A percentile compares a stretch with the other conserved stretches of the same genome.
Evolutionary conservation across 2,329 filamentous ascomycete genomes (phyloP).

Genomic region (Ophiostoma australiae): DNA sequence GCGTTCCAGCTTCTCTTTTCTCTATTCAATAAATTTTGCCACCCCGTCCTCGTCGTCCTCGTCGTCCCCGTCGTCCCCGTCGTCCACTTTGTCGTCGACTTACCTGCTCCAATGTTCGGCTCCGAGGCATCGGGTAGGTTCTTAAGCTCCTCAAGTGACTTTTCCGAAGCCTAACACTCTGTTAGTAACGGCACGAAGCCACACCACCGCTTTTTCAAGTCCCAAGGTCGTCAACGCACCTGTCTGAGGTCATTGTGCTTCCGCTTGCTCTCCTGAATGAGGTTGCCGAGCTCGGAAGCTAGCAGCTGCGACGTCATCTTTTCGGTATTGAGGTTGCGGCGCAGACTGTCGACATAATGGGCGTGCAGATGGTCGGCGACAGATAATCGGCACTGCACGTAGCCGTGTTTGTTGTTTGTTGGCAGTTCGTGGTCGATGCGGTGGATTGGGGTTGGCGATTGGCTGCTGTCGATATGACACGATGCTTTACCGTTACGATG

Average conservation of each 20-base stretch:
- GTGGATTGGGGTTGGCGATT: neutral
- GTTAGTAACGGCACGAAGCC: neutral
- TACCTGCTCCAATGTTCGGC: slow-evolving; percentile 67
- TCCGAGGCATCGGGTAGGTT: slow-evolving; percentile 68
- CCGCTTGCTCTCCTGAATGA: slow-evolving; percentile 92
- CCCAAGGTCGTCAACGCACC: slow-evolving; percentile 39
- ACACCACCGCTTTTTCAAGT: neutral
- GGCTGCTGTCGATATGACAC: slow-evolving; percentile 11
- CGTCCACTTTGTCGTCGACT: neutral
- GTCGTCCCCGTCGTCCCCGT: neutral
- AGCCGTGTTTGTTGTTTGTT: neutral
- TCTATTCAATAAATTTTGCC: neutral
- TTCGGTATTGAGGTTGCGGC: slow-evolving; percentile 24
- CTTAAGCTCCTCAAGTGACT: slow-evolving; percentile 85
- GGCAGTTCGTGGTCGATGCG: neutral
- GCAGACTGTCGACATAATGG: slow-evolving; percentile 25
- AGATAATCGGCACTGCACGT: slow-evolving; percentile 5
- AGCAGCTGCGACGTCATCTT: slow-evolving; percentile 90
- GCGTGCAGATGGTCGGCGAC: neutral
- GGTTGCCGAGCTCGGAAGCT: slow-evolving; percentile 78
- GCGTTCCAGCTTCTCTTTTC: neutral
- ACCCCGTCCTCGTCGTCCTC: neutral
- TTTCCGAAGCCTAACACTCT: slow-evolving; percentile 72
- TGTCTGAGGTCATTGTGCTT: slow-evolving; percentile 87
- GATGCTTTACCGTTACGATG: slow-evolving; percentile 9